These are phyloP conservation scores for Leccinum rimulosum DNA, from an alignment of 768 basidiomycete genomes.

Conservation along the genomic window DNA sequence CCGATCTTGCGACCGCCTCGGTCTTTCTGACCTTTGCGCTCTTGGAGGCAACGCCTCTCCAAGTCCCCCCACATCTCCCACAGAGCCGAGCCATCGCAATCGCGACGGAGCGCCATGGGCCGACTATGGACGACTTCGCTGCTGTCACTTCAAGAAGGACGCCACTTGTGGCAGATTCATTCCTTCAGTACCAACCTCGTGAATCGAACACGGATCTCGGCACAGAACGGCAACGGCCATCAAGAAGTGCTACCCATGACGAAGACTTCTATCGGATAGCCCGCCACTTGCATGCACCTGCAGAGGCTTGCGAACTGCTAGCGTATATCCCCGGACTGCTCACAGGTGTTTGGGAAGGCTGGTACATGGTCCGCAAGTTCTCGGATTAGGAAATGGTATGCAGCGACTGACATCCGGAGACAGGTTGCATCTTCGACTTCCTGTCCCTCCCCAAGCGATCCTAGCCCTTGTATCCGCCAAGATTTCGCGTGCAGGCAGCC, in stretches of 20 bases:
- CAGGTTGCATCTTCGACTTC: conserved; percentile 30
- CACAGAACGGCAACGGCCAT: conserved; percentile 32
- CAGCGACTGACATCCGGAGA: conserved; percentile 13
- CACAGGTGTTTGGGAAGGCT: conserved; percentile 60
- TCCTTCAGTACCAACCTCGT: conserved; percentile 24
- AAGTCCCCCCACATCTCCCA: conserved; percentile 50
- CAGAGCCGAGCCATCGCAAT: conserved; percentile 45
- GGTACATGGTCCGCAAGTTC: conserved; percentile 47
- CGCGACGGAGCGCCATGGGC: conserved; percentile 45
- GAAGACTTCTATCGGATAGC: conserved; percentile 39
- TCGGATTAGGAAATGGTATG: conserved; percentile 14
- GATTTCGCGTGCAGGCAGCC: conserved; percentile 46
- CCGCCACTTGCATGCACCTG: conserved; percentile 11
- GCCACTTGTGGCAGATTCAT: conserved; percentile 48
- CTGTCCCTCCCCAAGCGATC: conserved; percentile 12
- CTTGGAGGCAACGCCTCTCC: conserved; percentile 43
- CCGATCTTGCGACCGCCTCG: conserved; percentile 42
- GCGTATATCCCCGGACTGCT: conserved; percentile 44
- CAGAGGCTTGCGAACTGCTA: conserved; percentile 26
- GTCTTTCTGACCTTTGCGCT: conserved; percentile 54
- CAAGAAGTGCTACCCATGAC: conserved; percentile 34
- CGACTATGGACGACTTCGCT: conserved; percentile 53
- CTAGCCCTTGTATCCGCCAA: conserved; percentile 10
- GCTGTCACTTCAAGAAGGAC: conserved; percentile 42
- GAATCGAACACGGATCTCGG: conserved; percentile 33